Base-by-base conservation (phyloP, 148 eudicot genomes). In the Chenopodium suecicum region DNA sequence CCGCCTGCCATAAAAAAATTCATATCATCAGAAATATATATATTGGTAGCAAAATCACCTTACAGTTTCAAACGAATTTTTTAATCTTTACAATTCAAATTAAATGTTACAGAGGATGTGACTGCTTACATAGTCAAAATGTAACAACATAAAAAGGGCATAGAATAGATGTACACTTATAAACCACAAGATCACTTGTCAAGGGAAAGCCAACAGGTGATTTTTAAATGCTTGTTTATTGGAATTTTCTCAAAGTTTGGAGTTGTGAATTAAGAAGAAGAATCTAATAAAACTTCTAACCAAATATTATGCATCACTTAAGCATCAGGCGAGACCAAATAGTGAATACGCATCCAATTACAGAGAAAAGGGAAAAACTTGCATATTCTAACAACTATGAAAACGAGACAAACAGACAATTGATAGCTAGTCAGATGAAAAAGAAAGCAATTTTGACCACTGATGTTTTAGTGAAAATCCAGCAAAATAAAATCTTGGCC, bases 1-100 rank as follows among this genome's bases (percentile, higher is more conserved):
- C 94, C 48, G 95, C 97, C 97, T 93, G 92, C 73, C 44, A 64
- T 75, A 69, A 52, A 14, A 77, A 62, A 76, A 23, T 7, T 19
- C 63, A 52, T 22, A 25, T 0, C 70, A 9, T 80, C 14, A 46
- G 19, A 20, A 31, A 48, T 74, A 27, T 41, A 41, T 6, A 41
- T 6, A 41, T 41, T 41, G 2, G 2, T 56, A 10, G n/a, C 1
- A 5, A 6, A 68, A 14, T 68, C 70, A 66, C 0, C 47, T 9
- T 17, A 46, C 7, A 7, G 47, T 69, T 32, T 69, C 46, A 47
- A 14, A 32, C 4, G 34, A 2, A 69, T 11, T 54, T 31, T 27
- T 27, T 27, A 27, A 27, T 27, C 29, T 27, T 27, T 27, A 27
- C 29, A 27, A 27, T 27, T 27, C 29, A 27, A 27, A 27, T 27